Evolutionary conservation across 305 asterid species (phyloP).

Genomic region (Fraxinus sp.): DNA sequence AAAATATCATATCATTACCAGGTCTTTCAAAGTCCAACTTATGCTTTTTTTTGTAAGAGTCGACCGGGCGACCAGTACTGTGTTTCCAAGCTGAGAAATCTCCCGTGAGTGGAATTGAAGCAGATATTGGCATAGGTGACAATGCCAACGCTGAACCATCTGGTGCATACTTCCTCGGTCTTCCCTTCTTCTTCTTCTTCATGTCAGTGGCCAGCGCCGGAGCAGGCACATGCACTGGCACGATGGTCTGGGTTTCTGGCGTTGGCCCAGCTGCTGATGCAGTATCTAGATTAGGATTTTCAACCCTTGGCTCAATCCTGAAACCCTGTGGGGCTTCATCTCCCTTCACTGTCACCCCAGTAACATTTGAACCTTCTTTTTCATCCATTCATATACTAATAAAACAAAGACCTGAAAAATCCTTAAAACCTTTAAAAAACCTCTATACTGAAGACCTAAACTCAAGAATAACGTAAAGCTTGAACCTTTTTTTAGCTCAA

Average conservation of each 20-base stretch:
- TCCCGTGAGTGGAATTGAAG: constrained; percentile 81
- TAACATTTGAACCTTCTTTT: constrained; percentile 57
- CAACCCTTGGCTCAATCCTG: constrained; percentile 55
- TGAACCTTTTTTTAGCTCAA: constrained; percentile 23
- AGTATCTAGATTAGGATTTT: constrained; percentile 38
- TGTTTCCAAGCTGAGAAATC: constrained; percentile 72
- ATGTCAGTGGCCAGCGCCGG: constrained; percentile 30
- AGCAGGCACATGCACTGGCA: constrained; percentile 24
- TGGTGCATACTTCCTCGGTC: constrained; percentile 74
- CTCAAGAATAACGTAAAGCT: constrained; percentile 27
- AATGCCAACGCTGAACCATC: constrained; percentile 67
- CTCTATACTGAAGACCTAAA: constrained; percentile 29
- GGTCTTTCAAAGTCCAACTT: constrained; percentile 60
- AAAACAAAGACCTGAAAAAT: constrained; percentile 22
- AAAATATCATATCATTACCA: constrained; percentile 39
- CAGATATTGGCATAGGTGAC: constrained; percentile 97
- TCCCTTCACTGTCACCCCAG: constrained; percentile 49
- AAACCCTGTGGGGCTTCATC: constrained; percentile 65
- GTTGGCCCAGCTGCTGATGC: constrained; percentile 49
- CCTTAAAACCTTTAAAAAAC: constrained; percentile 37
- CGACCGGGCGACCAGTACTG: constrained; percentile 41
- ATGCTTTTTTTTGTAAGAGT: constrained; percentile 65
- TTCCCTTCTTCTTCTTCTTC: constrained; percentile 82
- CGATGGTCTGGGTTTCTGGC: constrained; percentile 12
- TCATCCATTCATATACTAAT: constrained; percentile 72